Evolutionary conservation across 768 basidiomycete genomes (phyloP), one percentile per base, ranked within the genome.

Genomic region (Kondoa malvinella): DNA sequence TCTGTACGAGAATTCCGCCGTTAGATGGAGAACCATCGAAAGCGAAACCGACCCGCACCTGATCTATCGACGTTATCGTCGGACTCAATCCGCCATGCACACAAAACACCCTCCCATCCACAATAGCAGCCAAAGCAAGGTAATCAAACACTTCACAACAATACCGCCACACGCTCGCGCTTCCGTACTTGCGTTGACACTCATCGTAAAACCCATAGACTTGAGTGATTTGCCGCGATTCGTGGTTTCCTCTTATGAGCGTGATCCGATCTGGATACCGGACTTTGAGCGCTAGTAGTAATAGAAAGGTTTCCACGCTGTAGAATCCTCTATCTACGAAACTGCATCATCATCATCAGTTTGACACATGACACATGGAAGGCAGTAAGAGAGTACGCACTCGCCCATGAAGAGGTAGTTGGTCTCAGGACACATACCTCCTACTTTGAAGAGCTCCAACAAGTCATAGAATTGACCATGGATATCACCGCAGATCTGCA

Each of bases 191-290:
- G 78, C 95, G 86, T 77, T 96, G 82, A 77, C 95, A 99, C 78
- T 99, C 95, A 81, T 99, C 95, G 79, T 99, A 99, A 76, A 99
- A 99, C 56, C 95, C 95, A 75, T 99, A 99, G 25, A 99, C 95
- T 78, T 99, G 95, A 30, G 95, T 99, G 82, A 99, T 99, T 82
- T 99, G 95, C 75, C 95, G 84, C 72, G 88, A 91, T 79, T 99
- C 95, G 82, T 99, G 95, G 78, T 99, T 97, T 56, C 95, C 95
- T 72, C 95, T 87, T 56, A 99, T 82, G 76, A 99, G 94, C 67
- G 95, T 97, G 73, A 97, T 91, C 66, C 94, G 87, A 79, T 97
- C 94, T 71, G 92, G 89, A 80, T 99, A 97, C 75, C 95, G 88
- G 71, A 99, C 81, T 81, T 99, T 99, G 77, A 97, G 83, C n/a